Conservation (phyloP, 495 filamentous ascomycete genomes). For the Xylaria sp. region DNA sequence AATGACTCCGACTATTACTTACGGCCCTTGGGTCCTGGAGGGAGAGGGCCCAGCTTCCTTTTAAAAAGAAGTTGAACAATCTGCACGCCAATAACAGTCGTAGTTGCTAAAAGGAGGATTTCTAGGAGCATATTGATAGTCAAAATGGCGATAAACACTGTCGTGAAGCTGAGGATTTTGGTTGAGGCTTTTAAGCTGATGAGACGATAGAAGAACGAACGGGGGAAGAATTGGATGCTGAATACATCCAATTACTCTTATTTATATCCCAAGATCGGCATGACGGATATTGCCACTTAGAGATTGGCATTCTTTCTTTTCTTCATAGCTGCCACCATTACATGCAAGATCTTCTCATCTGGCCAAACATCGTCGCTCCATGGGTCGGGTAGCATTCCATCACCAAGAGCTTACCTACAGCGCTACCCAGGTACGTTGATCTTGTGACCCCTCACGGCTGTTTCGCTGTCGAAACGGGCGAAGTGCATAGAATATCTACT, state of each 20-base stretch:
- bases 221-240: not conserved
- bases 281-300: no score
- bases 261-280: no score
- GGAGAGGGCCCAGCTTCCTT: not conserved
- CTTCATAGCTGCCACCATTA: not conserved
- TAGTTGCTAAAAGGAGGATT: not conserved
- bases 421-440: not conserved
- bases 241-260: not conserved
- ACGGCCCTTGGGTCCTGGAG: slow-evolving; percentile 17
- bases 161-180: not conserved
- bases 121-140: not conserved
- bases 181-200: not conserved
- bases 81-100: not conserved
- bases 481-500: not conserved
- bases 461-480: not conserved
- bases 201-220: not conserved
- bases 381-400: not conserved
- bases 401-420: not conserved
- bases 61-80: not conserved
- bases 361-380: not conserved
- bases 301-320: not conserved
- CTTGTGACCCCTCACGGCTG: not conserved
- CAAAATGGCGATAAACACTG: not conserved
- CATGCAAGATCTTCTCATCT: not conserved
- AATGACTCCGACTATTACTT: not conserved